Conservation (phyloP, 306 rosid genomes). For the Casuarina glauca region DNA sequence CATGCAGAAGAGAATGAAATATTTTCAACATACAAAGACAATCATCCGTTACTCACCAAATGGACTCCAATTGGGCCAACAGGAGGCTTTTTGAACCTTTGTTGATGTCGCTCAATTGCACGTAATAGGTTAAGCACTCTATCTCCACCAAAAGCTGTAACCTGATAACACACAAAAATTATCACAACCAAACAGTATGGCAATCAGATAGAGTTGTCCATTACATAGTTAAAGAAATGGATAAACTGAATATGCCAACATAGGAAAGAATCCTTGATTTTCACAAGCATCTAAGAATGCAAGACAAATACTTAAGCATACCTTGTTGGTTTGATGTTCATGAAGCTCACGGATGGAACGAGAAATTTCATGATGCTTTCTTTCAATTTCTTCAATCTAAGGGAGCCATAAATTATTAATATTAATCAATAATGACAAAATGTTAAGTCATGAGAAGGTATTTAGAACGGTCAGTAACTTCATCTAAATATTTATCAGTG, state of each 20-base stretch:
- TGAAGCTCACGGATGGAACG: conserved; percentile 40
- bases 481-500: not conserved
- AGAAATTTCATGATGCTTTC: conserved; percentile 24
- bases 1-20: not conserved
- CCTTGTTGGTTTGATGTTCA: conserved; percentile 67
- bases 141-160: conserved; percentile 80
- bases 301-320: conserved; percentile 22
- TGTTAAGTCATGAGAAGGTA: not conserved
- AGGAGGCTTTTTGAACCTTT: conserved; percentile 68
- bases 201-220: conserved; percentile 2
- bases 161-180: conserved; percentile 43
- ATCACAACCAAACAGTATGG: conserved; percentile 16
- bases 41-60: conserved; percentile 51
- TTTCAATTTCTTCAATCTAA: conserved; percentile 60
- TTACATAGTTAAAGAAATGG: not conserved
- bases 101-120: conserved; percentile 55
- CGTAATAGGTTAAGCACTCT: conserved; percentile 61
- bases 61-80: conserved; percentile 94
- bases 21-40: not conserved
- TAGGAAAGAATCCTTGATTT: not conserved
- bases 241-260: not conserved
- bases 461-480: not conserved
- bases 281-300: conserved; percentile 10
- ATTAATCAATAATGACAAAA: not conserved
- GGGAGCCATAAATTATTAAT: conserved; percentile 13